phyloP scores from a whole-genome alignment of 2,329 filamentous ascomycete species.

The Cordyceps militaris region DNA sequence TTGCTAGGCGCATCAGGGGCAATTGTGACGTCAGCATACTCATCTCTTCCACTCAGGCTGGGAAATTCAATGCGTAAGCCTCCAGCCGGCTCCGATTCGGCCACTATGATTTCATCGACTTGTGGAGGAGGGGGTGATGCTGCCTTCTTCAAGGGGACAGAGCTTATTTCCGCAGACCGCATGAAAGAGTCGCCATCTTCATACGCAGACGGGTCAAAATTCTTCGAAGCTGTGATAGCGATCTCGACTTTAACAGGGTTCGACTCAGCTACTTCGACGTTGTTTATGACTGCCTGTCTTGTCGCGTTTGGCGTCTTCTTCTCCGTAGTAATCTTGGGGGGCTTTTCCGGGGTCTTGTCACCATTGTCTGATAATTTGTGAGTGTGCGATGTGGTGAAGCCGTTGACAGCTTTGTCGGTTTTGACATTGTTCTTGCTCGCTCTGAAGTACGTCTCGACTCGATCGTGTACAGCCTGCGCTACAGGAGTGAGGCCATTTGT shows the following conservation, averaged over 20 bases:
- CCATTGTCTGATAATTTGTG: constrained; percentile 14
- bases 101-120: background rate
- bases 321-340: background rate
- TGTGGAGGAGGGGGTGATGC: background rate
- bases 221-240: constrained; percentile 37
- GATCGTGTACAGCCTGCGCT: constrained; percentile 33
- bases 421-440: constrained; percentile 27
- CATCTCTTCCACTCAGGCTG: constrained; percentile 25
- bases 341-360: background rate
- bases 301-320: background rate
- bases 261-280: constrained; percentile 25
- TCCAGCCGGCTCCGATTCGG: constrained; percentile 12
- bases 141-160: background rate
- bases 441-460: constrained; percentile 34
- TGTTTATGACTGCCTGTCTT: constrained; percentile 1
- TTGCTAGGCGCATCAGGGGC: constrained; percentile 39
- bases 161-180: background rate
- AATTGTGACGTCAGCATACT: constrained; percentile 44
- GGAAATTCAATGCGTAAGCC: constrained; percentile 42
- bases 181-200: constrained; percentile 24
- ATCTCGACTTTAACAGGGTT: constrained; percentile 40
- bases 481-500: constrained; percentile 42
- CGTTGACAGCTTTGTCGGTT: constrained; percentile 10
- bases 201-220: constrained; percentile 32
- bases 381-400: background rate